Conservation (phyloP, 2,329 filamentous ascomycete species). For the Penicillium sp. region DNA sequence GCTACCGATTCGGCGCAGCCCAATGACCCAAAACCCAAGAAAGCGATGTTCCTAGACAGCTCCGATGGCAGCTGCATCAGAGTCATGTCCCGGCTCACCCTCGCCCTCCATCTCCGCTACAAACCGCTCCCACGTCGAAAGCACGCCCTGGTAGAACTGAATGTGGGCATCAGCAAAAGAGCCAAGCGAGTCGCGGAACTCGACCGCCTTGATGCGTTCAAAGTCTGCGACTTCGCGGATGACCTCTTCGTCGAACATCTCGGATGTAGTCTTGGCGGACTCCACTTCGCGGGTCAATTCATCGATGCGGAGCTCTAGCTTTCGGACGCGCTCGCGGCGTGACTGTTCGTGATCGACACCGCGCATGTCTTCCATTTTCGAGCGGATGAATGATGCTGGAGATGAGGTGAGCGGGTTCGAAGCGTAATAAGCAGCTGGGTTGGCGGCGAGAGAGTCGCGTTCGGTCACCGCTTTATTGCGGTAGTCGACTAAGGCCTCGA, state of each 20-base stretch:
- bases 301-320: conserved; percentile 88
- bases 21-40: conserved; percentile 1
- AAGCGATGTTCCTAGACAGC: conserved; percentile 9
- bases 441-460: conserved; percentile 71
- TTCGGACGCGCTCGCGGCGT: conserved; percentile 78
- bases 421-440: conserved; percentile 57
- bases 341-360: conserved; percentile 95
- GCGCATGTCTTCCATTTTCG: conserved; percentile 93
- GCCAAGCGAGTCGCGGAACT: conserved; percentile 85
- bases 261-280: conserved; percentile 75
- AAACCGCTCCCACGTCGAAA: conserved; percentile 84
- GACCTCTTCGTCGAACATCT: conserved; percentile 95
- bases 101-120: conserved; percentile 81
- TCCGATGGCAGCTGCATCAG: conserved; percentile 21
- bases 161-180: conserved; percentile 80
- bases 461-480: conserved; percentile 85
- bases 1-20: conserved; percentile 9
- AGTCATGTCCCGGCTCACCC: conserved; percentile 25
- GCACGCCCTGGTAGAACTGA: conserved; percentile 75
- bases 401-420: conserved; percentile 55
- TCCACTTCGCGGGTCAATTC: conserved; percentile 88
- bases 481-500: conserved; percentile 92
- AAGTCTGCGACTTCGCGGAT: conserved; percentile 91
- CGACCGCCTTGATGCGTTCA: conserved; percentile 89
- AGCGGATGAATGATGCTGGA: conserved; percentile 79